Evolutionary conservation across 371 early-diverging fungal species (phyloP), one percentile per base, ranked within the genome.

Genomic region (Entomophthora muscae): DNA sequence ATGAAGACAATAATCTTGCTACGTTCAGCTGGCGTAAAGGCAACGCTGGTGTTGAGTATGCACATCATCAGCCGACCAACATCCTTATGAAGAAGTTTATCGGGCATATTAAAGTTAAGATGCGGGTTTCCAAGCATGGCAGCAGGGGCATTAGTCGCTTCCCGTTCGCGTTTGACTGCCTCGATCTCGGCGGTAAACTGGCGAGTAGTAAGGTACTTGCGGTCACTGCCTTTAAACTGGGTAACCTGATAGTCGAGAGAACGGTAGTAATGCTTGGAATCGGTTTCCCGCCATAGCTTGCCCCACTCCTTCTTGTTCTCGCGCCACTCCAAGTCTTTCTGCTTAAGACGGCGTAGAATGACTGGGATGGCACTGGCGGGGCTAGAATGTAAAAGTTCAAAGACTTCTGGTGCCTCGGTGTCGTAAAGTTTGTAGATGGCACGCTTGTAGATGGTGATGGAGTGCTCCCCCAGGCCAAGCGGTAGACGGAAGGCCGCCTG

Each of bases 291-390:
- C 99, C 99, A 99, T 2, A 94, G 79, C 70, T 93, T 94, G 72
- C 88, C 85, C 83, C 86, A 91, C 64, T 91, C 90, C 61, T 90
- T 83, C 80, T 64, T 62, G 57, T 79, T 72, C 32, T 81, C 75
- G 67, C 90, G 86, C 93, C 98, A 97, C 72, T 98, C 97, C 68
- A 95, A 95, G 70, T 98, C 96, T 70, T 98, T 96, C 68, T 93
- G 91, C 76, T 95, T 93, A 13, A 99, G 77, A 51, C 99, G 88
- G 70, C 86, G 90, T 27, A 99, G 76, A 22, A 99, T 89, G 13
- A 98, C 81, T 0, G 99, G 99, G 1, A 99, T 90, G 0, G 98
- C 89, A 7, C 85, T 84, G 0, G 87, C 83, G 1, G 99, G 98
- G 68, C 90, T 91, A 54, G 84, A 80, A 68, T 98, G 90, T 58